Percentiles rank a stretch among this genome's conserved stretches.
phyloP scores from a whole-genome alignment of 2,329 filamentous ascomycete species.

The Tetracladium maxilliforme region DNA sequence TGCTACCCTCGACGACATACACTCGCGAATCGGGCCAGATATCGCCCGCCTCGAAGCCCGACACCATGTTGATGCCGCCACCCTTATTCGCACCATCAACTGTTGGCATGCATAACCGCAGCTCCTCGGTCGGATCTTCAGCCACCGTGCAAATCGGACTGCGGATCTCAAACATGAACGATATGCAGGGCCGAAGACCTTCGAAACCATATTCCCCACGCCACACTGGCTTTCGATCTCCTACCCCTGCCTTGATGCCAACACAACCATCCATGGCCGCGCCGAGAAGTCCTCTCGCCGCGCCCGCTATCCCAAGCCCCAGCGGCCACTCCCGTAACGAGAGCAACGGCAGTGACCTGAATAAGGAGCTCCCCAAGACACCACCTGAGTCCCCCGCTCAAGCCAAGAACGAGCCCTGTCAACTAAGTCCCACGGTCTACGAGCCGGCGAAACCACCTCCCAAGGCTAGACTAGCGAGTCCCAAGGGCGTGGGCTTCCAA shows the following conservation, averaged over 20 bases:
- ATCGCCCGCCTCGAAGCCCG: no score
- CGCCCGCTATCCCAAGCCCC: constrained; percentile 14
- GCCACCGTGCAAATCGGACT: constrained; percentile 61
- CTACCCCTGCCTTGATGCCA: constrained; percentile 4
- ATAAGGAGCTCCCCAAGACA: constrained; percentile 9
- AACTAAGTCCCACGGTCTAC: constrained; percentile 37
- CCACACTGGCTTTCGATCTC: constrained; percentile 9
- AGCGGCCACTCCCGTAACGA: constrained; percentile 5
- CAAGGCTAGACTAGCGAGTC: constrained; percentile 24
- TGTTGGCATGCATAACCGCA: constrained; percentile 31
- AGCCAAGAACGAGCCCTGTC: constrained; percentile 15
- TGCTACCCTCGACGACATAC: no score
- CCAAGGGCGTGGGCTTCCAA: constrained; percentile 26
- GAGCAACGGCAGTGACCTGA: constrained; percentile 10
- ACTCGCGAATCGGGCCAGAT: no score
- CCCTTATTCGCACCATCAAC: constrained; percentile 25
- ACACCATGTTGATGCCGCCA: constrained; percentile 25
- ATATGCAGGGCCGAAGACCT: constrained; percentile 24
- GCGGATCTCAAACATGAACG: constrained; percentile 44
- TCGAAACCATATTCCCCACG: constrained; percentile 8
- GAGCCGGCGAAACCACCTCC: constrained; percentile 23
- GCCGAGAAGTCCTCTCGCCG: constrained; percentile 1
- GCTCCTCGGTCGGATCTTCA: constrained; percentile 48
- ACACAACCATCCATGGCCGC: constrained; percentile 2
- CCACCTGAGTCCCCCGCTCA: constrained; percentile 6